These are phyloP conservation scores for Tulasnella calospora DNA, from an alignment of 768 basidiomycete species.

Conservation along the genomic window DNA sequence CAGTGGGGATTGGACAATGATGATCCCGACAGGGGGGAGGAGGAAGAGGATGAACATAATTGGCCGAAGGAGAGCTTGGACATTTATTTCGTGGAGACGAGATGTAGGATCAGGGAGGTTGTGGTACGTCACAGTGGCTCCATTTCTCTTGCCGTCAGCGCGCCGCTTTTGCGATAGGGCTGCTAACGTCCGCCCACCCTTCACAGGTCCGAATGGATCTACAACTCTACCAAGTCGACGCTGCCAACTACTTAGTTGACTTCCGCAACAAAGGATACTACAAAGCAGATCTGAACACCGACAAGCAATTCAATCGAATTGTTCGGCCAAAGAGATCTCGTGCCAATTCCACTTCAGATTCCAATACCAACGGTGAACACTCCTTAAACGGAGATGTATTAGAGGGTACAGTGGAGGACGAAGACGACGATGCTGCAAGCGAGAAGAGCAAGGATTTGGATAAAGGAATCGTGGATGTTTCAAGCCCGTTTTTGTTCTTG, in stretches of 20 bases:
- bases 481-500: slow-evolving; percentile 86
- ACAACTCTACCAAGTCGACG: slow-evolving; percentile 94
- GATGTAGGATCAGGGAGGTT: slow-evolving; percentile 83
- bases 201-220: slow-evolving; percentile 90
- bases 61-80: slow-evolving; percentile 41
- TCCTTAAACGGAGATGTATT: slow-evolving; percentile 4
- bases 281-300: slow-evolving; percentile 45
- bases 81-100: slow-evolving; percentile 91
- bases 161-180: neutral
- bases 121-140: slow-evolving; percentile 57
- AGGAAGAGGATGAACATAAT: slow-evolving; percentile 38
- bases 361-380: neutral
- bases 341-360: neutral
- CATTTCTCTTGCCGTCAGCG: neutral
- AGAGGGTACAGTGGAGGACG: slow-evolving; percentile 44
- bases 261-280: slow-evolving; percentile 98
- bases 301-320: slow-evolving; percentile 23
- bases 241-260: slow-evolving; percentile 93
- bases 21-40: slow-evolving; percentile 38
- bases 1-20: slow-evolving; percentile 30
- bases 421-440: slow-evolving; percentile 55
- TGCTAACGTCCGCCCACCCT: slow-evolving; percentile 11
- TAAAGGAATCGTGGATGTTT: slow-evolving; percentile 37
- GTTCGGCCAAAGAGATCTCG: slow-evolving; percentile 20
- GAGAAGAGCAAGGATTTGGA: slow-evolving; percentile 27